Evolutionary conservation across 164 flowering plant genomes (phyloP).

Genomic region (Vitis cinerea): DNA sequence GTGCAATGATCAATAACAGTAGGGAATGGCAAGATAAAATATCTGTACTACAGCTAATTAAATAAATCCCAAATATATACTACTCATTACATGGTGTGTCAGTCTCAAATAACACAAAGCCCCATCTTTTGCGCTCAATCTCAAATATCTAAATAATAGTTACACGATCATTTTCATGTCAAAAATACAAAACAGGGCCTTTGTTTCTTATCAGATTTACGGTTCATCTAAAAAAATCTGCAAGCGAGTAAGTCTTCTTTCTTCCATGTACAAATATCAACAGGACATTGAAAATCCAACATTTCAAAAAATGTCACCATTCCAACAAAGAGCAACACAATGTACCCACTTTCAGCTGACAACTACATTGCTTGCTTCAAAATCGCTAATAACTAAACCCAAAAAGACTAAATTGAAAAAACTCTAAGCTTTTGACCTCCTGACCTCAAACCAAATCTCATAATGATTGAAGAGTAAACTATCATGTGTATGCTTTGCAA

Average conservation of each 20-base stretch:
- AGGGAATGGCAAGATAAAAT: too few species aligned
- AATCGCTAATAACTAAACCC: conserved; percentile 5
- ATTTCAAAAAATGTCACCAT: not conserved
- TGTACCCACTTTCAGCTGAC: not conserved
- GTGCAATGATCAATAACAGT: too few species aligned
- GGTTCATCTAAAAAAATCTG: not conserved
- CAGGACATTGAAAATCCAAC: not conserved
- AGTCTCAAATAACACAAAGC: too few species aligned
- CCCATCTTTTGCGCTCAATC: too few species aligned
- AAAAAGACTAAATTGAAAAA: not conserved
- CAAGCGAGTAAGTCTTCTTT: not conserved
- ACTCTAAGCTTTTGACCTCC: conserved; percentile 42
- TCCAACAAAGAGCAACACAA: conserved; percentile 4
- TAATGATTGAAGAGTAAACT: conserved; percentile 93
- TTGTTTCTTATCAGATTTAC: not conserved
- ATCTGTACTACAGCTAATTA: too few species aligned
- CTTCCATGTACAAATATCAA: conserved; percentile 3
- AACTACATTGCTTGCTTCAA: conserved; percentile 1
- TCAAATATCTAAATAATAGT: too few species aligned
- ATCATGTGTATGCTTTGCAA: conserved; percentile 88
- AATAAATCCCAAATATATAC: too few species aligned
- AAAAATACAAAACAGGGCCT: conserved; percentile 2
- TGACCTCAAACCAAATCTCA: conserved; percentile 55
- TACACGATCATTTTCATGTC: not conserved
- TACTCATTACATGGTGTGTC: too few species aligned